Evolutionary conservation across 2,329 filamentous ascomycete genomes (phyloP).

Genomic region (Fusarium sterilihyphosum): DNA sequence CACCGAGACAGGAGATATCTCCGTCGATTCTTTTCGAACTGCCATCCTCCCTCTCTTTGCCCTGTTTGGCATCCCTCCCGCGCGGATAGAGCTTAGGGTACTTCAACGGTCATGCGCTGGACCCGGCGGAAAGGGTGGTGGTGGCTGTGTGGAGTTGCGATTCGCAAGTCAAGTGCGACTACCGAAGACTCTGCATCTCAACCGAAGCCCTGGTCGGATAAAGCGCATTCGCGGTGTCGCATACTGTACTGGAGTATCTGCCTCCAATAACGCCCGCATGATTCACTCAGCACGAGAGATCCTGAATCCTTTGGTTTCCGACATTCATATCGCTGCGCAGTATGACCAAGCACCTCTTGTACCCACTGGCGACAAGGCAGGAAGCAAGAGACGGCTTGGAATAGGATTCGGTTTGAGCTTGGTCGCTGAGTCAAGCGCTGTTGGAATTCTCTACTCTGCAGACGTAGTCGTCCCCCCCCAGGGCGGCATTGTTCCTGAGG

Average conservation of each 20-base stretch:
- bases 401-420: constrained; percentile 92
- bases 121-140: constrained; percentile 79
- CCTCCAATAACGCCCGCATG: constrained; percentile 93
- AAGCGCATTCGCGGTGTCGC: constrained; percentile 92
- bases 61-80: constrained; percentile 83
- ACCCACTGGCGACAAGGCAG: constrained; percentile 62
- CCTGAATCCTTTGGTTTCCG: constrained; percentile 84
- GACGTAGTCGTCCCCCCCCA: constrained; percentile 79
- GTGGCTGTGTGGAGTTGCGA: constrained; percentile 90
- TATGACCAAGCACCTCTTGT: constrained; percentile 75
- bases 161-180: constrained; percentile 94
- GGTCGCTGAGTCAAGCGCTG: constrained; percentile 88
- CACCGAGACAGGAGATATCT: constrained; percentile 86
- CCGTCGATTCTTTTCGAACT: constrained; percentile 91
- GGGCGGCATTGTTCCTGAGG: constrained; percentile 87
- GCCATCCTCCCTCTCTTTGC: constrained; percentile 90
- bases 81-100: constrained; percentile 86
- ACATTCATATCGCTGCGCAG: constrained; percentile 88
- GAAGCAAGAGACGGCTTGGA: constrained; percentile 73
- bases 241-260: constrained; percentile 91
- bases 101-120: constrained; percentile 83
- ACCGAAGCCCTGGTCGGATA: constrained; percentile 82
- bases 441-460: constrained; percentile 85
- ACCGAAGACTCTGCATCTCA: constrained; percentile 91
- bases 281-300: constrained; percentile 90